These are phyloP conservation scores for Xylaria sp. DNA, from an alignment of 2,329 filamentous ascomycete species.

Conservation along the genomic window DNA sequence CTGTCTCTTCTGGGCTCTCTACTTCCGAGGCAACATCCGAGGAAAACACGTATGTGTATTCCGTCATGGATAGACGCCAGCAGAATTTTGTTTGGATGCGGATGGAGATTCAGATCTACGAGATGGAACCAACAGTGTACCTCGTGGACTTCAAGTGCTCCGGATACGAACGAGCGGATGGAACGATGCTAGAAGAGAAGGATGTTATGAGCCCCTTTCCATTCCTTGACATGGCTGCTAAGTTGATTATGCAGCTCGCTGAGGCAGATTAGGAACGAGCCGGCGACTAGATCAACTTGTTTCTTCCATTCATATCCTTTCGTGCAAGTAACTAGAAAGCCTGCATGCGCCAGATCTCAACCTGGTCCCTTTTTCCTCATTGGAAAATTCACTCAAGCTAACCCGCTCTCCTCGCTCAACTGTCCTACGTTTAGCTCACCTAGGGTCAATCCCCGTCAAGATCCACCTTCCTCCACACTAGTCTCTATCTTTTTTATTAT, in stretches of 20 bases:
- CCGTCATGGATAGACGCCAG: constrained; percentile 56
- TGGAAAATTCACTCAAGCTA: constrained; percentile 8
- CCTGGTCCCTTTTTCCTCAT: constrained; percentile 1
- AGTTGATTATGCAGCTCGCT: constrained; percentile 91
- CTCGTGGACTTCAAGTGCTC: constrained; percentile 99
- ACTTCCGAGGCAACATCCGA: constrained; percentile 53
- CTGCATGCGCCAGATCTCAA: background rate
- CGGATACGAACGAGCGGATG: constrained; percentile 85
- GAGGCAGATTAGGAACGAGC: constrained; percentile 70
- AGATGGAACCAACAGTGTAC: constrained; percentile 91
- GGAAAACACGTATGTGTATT: constrained; percentile 57
- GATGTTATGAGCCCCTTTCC: constrained; percentile 95
- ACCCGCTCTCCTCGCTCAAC: background rate
- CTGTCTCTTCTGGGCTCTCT: constrained; percentile 46
- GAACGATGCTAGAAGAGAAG: constrained; percentile 86
- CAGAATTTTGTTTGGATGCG: constrained; percentile 88
- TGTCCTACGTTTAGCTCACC: background rate
- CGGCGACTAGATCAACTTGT: constrained; percentile 6
- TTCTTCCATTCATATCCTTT: background rate
- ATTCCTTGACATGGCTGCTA: constrained; percentile 92
- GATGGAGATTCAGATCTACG: constrained; percentile 95
- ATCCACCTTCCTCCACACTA: background rate
- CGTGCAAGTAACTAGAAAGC: background rate
- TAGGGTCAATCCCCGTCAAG: background rate
- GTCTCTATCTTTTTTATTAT: background rate